Conservation (phyloP, 805 yeast species). For the Torulaspora indica region DNA sequence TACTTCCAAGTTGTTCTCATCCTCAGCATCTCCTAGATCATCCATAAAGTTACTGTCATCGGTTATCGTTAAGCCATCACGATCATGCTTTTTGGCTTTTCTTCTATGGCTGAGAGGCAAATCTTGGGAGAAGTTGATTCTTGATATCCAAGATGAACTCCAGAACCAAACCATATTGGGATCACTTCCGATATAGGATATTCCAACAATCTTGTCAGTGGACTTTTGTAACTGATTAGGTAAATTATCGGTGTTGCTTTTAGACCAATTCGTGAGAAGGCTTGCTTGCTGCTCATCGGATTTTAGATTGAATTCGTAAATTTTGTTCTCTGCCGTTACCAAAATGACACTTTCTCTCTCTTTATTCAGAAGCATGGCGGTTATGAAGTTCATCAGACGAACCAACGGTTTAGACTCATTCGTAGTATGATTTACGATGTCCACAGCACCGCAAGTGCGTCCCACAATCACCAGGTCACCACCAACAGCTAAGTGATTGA, state of each 20-base stretch:
- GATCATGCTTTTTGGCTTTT: slow-evolving; percentile 38
- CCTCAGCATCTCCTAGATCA: slow-evolving; percentile 33
- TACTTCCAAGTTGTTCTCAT: slow-evolving; percentile 28
- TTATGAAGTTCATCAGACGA: slow-evolving; percentile 54
- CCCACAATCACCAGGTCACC: slow-evolving; percentile 53
- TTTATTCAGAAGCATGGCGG: slow-evolving; percentile 54
- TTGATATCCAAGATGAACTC: slow-evolving; percentile 78
- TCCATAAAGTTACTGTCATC: slow-evolving; percentile 38
- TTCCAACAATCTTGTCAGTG: slow-evolving; percentile 68
- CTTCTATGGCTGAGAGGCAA: slow-evolving; percentile 43
- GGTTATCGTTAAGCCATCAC: slow-evolving; percentile 42
- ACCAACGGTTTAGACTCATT: slow-evolving; percentile 44
- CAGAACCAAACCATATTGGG: slow-evolving; percentile 68
- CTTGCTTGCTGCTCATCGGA: slow-evolving; percentile 17
- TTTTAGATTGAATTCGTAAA: slow-evolving; percentile 57
- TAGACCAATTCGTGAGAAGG: slow-evolving; percentile 68
- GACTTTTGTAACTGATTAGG: slow-evolving; percentile 58
- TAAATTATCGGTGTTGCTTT: slow-evolving; percentile 63
- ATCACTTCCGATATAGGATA: slow-evolving; percentile 47
- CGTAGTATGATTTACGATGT: slow-evolving; percentile 37
- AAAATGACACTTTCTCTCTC: slow-evolving; percentile 50
- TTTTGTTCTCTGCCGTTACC: slow-evolving; percentile 66
- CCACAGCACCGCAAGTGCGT: slow-evolving; percentile 63
- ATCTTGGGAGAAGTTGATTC: slow-evolving; percentile 59
- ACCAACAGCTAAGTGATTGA: slow-evolving; percentile 50